phyloP scores from a whole-genome alignment of 2,329 filamentous ascomycete species.

The Pestalotiopsis sp. region DNA sequence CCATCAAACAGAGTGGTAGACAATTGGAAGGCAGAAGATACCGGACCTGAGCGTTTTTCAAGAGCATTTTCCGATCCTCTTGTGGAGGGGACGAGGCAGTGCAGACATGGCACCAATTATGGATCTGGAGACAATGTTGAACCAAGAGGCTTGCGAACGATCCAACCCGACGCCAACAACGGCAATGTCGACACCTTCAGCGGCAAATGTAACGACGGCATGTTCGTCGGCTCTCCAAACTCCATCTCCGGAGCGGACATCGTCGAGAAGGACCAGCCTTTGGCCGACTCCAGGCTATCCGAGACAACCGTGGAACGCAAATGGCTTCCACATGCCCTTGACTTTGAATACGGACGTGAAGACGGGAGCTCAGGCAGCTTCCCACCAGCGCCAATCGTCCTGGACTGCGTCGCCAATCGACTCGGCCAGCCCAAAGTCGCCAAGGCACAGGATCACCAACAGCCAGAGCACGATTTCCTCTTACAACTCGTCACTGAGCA shows the following conservation, averaged over 20 bases:
- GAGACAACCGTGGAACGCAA: conserved; percentile 52
- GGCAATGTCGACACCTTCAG: conserved; percentile 21
- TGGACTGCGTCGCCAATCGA: conserved; percentile 25
- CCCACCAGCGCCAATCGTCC: conserved; percentile 18
- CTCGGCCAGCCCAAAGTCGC: conserved; percentile 33
- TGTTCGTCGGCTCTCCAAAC: conserved; percentile 29
- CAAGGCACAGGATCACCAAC: conserved; percentile 46
- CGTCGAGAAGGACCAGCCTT: conserved; percentile 27
- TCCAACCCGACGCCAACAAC: conserved; percentile 16
- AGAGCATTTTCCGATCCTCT: not conserved
- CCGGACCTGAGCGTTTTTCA: not conserved
- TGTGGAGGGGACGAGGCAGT: not conserved
- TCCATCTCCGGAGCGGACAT: conserved; percentile 21
- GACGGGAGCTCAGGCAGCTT: conserved; percentile 22
- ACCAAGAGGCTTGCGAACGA: conserved; percentile 23
- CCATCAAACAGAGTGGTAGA: not conserved
- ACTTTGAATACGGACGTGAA: conserved; percentile 36
- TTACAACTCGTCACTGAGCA: conserved; percentile 42
- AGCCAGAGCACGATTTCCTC: conserved; percentile 55
- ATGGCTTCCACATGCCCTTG: conserved; percentile 47
- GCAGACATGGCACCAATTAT: conserved; percentile 23
- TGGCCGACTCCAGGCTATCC: conserved; percentile 30
- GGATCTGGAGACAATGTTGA: conserved; percentile 43
- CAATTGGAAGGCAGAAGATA: not conserved
- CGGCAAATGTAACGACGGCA: conserved; percentile 21